These are phyloP conservation scores for Pythium periplocum DNA, from an alignment of 352 stramenopile genomes.

Conservation along the genomic window DNA sequence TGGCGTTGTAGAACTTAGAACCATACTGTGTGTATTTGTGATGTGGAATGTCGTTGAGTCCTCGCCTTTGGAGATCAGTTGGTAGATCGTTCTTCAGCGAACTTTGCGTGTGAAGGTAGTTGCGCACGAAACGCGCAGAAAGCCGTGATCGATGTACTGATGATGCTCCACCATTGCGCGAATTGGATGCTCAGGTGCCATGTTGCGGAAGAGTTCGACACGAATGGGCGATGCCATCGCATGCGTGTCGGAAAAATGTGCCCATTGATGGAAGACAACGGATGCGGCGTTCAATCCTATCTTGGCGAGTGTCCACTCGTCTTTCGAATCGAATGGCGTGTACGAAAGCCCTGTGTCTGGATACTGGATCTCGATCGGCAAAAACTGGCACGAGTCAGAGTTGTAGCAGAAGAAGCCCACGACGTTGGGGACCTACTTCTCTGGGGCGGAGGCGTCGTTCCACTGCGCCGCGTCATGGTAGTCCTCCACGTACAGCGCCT, in stretches of 20 bases:
- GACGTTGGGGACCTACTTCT: conserved; percentile 10
- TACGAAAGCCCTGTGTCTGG: conserved; percentile 8
- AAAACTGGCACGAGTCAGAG: conserved; percentile 1
- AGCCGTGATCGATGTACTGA: conserved; percentile 27
- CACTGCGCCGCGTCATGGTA: conserved; percentile 6
- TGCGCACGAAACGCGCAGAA: conserved; percentile 20
- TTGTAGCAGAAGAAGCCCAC: conserved; percentile 18
- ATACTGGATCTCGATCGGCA: conserved; percentile 13
- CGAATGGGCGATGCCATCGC: conserved; percentile 28
- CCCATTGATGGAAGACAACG: conserved; percentile 8
- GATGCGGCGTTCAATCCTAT: conserved; percentile 11
- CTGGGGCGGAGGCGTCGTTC: conserved; percentile 5
- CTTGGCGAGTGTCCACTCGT: conserved; percentile 19
- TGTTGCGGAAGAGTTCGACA: conserved; percentile 31
- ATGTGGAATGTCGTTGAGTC: conserved; percentile 16
- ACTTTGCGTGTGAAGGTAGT: conserved; percentile 1
- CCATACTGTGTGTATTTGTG: conserved; percentile 27
- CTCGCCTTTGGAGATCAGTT: conserved; percentile 2
- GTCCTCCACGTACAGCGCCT: conserved; percentile 10
- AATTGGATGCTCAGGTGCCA: conserved; percentile 26
- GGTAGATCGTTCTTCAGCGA: conserved; percentile 17
- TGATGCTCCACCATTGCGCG: conserved; percentile 36
- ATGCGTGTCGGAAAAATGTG: conserved; percentile 15
- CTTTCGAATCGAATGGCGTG: conserved; percentile 4
- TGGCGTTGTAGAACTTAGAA: conserved; percentile 16